A percentile compares a stretch with the other conserved stretches of the same genome.
phyloP scores from a whole-genome alignment of 2,329 filamentous ascomycete genomes.

The Verticillium nubilum region DNA sequence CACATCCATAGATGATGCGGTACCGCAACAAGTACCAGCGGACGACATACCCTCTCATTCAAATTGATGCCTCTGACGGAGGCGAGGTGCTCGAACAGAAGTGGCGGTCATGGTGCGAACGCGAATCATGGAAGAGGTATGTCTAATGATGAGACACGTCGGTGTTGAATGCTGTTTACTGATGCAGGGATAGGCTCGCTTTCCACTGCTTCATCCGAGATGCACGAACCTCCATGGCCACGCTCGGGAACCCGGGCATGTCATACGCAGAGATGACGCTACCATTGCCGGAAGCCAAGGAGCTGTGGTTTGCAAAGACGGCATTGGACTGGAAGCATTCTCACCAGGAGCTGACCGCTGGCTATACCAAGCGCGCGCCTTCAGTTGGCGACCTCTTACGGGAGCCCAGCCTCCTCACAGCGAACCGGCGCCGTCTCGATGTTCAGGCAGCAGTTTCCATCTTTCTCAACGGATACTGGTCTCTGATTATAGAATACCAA shows the following conservation, averaged over 20 bases:
- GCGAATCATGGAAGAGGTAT: slow-evolving; percentile 61
- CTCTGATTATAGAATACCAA: slow-evolving; percentile 60
- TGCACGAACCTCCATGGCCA: slow-evolving; percentile 61
- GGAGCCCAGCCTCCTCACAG: slow-evolving; percentile 46
- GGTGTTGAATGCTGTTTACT: not conserved
- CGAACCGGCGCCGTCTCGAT: slow-evolving; percentile 47
- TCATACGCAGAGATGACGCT: slow-evolving; percentile 65
- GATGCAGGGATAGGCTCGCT: slow-evolving; percentile 40
- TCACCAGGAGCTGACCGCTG: slow-evolving; percentile 39
- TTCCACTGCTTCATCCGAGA: slow-evolving; percentile 63
- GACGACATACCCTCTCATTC: slow-evolving; percentile 45
- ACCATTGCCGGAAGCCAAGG: slow-evolving; percentile 55
- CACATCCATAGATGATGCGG: slow-evolving; percentile 39
- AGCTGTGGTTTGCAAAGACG: slow-evolving; percentile 60
- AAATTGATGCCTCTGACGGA: slow-evolving; percentile 47
- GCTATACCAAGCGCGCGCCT: slow-evolving; percentile 36
- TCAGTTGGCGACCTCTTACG: slow-evolving; percentile 51
- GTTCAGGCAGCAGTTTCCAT: slow-evolving; percentile 50
- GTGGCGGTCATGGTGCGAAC: slow-evolving; percentile 59
- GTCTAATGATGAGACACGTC: not conserved
- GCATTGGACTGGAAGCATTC: slow-evolving; percentile 60
- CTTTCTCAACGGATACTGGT: slow-evolving; percentile 62
- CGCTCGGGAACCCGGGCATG: slow-evolving; percentile 58
- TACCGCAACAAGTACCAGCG: slow-evolving; percentile 54
- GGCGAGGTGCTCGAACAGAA: slow-evolving; percentile 54